phyloP scores from a whole-genome alignment of 352 stramenopile species.

The Phytophthora boehmeriae region DNA sequence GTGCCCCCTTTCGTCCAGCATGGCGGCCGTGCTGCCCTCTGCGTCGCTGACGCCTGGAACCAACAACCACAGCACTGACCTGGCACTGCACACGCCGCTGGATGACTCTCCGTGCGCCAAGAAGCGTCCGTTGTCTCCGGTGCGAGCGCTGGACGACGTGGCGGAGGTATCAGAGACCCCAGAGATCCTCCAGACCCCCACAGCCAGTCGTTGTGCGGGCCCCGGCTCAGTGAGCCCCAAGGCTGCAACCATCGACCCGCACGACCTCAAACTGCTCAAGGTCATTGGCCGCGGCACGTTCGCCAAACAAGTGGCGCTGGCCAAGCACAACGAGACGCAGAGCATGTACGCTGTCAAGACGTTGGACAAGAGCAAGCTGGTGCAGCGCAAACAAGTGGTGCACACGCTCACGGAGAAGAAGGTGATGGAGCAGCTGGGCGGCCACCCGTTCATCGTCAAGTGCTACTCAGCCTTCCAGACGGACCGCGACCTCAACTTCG shows the following conservation, averaged over 20 bases:
- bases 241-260: conserved; percentile 46
- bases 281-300: conserved; percentile 88
- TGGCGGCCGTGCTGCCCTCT: conserved; percentile 32
- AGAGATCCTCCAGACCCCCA: conserved; percentile 34
- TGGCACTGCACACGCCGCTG: conserved; percentile 19
- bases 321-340: conserved; percentile 55
- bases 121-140: conserved; percentile 36
- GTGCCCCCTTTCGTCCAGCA: conserved; percentile 7
- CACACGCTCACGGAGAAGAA: conserved; percentile 85
- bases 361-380: conserved; percentile 75
- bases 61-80: not conserved
- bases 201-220: not conserved
- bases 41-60: conserved; percentile 8
- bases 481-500: conserved; percentile 77
- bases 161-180: conserved; percentile 18
- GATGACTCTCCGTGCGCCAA: conserved; percentile 19
- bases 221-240: conserved; percentile 22
- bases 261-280: conserved; percentile 80
- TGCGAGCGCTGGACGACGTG: conserved; percentile 20
- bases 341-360: conserved; percentile 83
- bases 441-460: conserved; percentile 83
- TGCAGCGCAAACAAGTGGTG: conserved; percentile 77
- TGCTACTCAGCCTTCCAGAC: conserved; percentile 80
- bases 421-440: conserved; percentile 64
- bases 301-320: conserved; percentile 80